Base-by-base conservation (phyloP, 2,329 filamentous ascomycete species). In the Niveomyces coronatus region DNA sequence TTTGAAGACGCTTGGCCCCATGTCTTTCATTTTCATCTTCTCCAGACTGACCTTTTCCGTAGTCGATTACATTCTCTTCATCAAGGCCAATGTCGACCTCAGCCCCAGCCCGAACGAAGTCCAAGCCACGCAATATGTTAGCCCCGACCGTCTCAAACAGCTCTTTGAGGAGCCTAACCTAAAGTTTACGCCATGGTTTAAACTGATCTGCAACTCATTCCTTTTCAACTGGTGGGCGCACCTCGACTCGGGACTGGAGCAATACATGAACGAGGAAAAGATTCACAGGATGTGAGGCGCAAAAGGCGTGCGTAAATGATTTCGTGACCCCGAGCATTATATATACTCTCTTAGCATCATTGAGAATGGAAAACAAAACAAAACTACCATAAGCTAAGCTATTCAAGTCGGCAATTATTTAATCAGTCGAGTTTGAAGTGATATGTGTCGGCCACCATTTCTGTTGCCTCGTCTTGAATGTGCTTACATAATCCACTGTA, bases 11-110 rank as follows among this genome's bases (percentile, higher is more conserved):
- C 5, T n/a, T 15, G 20, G 20, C 11, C 7, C 11, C 19, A 13
- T 16, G 23, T 17, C 16, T 14, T 6, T 31, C 14, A 18, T 2
- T 2, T 16, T 19, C 10, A 15, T 10, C n/a, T 29, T 11, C 6
- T 11, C 8, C n/a, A 9, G 11, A 26, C 37, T 39, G 29, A 39
- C 19, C 18, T 7, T 3, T 22, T 8, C 9, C 10, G 11, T 16
- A 91, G 87, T 98, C 56, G 91, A 98, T 62, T 98, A 98, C 62
- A 98, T 98, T 49, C 78, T 98, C 40, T 96, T 98, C 66, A 95
- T 96, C 69, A 85, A 93, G 68, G 83, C 86, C 42, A 82, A 93
- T 46, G 89, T 96, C 41, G 83, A 93, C 51, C 67, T 94, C 35
- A 61, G 85, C 42, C 63, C 77, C 52, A 98, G 88, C 65, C 70